Percentiles rank a stretch among this genome's conserved stretches.
These are phyloP conservation scores for Biscogniauxia mediterranea DNA, from an alignment of 2,329 filamentous ascomycete genomes.

Conservation along the genomic window DNA sequence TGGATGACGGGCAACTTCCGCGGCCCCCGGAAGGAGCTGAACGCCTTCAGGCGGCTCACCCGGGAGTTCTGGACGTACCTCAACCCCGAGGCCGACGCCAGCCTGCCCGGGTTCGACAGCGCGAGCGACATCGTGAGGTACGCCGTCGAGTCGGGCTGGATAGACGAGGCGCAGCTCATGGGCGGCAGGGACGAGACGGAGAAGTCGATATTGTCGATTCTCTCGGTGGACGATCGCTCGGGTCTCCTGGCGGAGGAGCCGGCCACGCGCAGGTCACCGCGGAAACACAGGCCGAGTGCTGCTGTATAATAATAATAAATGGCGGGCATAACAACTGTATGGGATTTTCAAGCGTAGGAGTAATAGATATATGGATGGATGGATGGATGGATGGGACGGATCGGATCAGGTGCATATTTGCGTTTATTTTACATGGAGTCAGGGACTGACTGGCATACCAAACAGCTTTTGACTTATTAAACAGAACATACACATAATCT, in stretches of 20 bases:
- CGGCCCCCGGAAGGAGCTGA: conserved; percentile 46
- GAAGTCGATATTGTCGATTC: conserved; percentile 33
- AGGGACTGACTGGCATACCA: too few relatives aligned
- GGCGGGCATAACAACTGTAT: too few relatives aligned
- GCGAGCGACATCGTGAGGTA: conserved; percentile 58
- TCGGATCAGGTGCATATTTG: too few relatives aligned
- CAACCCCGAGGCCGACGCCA: conserved; percentile 47
- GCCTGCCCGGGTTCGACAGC: conserved; percentile 50
- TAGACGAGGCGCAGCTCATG: conserved; percentile 51
- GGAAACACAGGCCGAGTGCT: conserved; percentile 15
- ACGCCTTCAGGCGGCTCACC: conserved; percentile 46
- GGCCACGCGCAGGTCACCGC: conserved; percentile 25
- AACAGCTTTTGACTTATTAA: too few relatives aligned
- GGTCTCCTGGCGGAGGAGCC: conserved; percentile 11
- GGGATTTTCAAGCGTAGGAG: too few relatives aligned
- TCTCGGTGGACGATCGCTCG: conserved; percentile 14
- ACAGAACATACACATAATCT: too few relatives aligned
- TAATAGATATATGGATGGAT: too few relatives aligned
- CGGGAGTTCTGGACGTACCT: conserved; percentile 54
- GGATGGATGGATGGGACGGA: too few relatives aligned
- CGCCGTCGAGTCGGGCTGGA: conserved; percentile 57
- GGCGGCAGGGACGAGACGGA: conserved; percentile 34
- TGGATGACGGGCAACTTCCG: conserved; percentile 49
- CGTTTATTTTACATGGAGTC: too few relatives aligned
- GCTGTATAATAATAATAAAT: neutral